These are phyloP conservation scores for Sarocladium oryzae DNA, from an alignment of 2,329 filamentous ascomycete genomes.

Conservation along the genomic window DNA sequence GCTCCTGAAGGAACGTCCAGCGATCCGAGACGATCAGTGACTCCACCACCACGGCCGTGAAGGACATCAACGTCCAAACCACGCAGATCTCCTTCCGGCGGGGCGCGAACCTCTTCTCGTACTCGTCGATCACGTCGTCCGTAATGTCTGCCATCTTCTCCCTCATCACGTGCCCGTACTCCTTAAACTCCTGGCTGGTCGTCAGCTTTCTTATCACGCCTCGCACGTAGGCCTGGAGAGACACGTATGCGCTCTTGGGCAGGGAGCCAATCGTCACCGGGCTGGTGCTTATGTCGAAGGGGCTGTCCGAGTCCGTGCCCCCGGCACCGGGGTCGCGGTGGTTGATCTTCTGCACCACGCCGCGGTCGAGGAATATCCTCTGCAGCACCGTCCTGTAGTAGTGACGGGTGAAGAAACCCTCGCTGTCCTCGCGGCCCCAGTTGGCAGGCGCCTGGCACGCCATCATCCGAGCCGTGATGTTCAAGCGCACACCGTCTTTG, in stretches of 20 bases:
- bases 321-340: slow-evolving; percentile 23
- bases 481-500: slow-evolving; percentile 66
- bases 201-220: slow-evolving; percentile 74
- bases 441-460: slow-evolving; percentile 92
- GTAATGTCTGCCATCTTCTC: slow-evolving; percentile 62
- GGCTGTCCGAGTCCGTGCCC: slow-evolving; percentile 25
- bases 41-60: slow-evolving; percentile 83
- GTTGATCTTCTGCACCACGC: slow-evolving; percentile 60
- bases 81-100: slow-evolving; percentile 77
- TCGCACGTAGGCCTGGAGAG: slow-evolving; percentile 69
- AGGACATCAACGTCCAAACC: slow-evolving; percentile 94
- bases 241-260: slow-evolving; percentile 69
- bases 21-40: slow-evolving; percentile 85
- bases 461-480: slow-evolving; percentile 98
- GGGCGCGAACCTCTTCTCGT: slow-evolving; percentile 57
- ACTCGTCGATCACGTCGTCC: slow-evolving; percentile 67
- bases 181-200: slow-evolving; percentile 47
- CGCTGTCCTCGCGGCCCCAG: slow-evolving; percentile 77
- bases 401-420: slow-evolving; percentile 84
- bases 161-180: slow-evolving; percentile 53
- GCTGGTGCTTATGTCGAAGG: slow-evolving; percentile 56
- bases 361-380: slow-evolving; percentile 81
- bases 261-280: slow-evolving; percentile 84
- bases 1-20: slow-evolving; percentile 80
- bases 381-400: slow-evolving; percentile 89